These are phyloP conservation scores for Paecilomyces dactylethromorphus DNA, from an alignment of 2,329 filamentous ascomycete species.

Conservation along the genomic window DNA sequence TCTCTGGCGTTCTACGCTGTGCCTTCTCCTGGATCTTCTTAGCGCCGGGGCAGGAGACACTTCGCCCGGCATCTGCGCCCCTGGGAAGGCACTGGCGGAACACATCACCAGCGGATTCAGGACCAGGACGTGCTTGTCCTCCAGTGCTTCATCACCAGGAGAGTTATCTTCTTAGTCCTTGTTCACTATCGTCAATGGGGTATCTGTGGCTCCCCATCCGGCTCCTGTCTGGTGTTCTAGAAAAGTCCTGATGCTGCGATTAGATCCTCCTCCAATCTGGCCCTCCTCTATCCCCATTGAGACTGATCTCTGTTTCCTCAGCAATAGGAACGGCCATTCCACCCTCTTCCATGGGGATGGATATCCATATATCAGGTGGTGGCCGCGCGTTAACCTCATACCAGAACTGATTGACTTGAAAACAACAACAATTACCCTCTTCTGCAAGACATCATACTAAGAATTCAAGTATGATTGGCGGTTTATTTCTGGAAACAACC, in stretches of 20 bases:
- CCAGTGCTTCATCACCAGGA: neutral
- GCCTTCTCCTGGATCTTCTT: conserved; percentile 1
- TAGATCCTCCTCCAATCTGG: neutral
- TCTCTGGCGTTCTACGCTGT: neutral
- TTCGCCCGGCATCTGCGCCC: conserved; percentile 11
- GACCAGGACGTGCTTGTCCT: neutral
- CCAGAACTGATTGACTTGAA: too few species aligned
- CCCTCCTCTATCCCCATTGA: neutral
- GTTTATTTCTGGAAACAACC: neutral
- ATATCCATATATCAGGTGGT: too few species aligned
- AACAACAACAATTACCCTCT: too few species aligned
- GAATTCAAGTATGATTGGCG: neutral
- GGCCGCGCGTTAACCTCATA: too few species aligned
- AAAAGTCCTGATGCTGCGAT: neutral
- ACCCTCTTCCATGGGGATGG: too few species aligned
- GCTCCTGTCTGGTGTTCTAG: neutral
- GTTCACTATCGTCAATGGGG: neutral
- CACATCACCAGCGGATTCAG: neutral
- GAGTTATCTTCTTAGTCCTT: neutral
- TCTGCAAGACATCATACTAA: neutral
- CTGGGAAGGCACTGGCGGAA: conserved; percentile 14
- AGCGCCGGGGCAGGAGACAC: conserved; percentile 7
- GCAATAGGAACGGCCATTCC: too few species aligned
- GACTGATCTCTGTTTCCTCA: too few species aligned
- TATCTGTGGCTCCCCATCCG: neutral